A percentile compares a stretch with the other conserved stretches of the same genome.
Conservation (phyloP, 345 rosid genomes). For the Fremontodendron californicum region DNA sequence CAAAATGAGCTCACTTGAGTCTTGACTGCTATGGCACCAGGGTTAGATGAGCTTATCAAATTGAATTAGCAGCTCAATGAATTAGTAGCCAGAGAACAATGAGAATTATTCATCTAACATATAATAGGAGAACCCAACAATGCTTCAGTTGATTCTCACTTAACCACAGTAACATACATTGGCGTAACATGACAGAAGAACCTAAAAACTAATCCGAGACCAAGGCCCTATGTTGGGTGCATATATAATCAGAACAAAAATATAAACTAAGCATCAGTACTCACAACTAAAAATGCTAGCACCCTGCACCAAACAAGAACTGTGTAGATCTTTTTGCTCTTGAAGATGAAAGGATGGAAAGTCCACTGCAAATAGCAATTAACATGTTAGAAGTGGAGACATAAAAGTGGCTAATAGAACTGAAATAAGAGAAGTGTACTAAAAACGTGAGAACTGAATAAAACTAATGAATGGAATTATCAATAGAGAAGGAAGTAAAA, state of each 20-base stretch:
- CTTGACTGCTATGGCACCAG: neutral
- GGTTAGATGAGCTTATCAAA: neutral
- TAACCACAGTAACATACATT: neutral
- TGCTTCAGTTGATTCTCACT: neutral
- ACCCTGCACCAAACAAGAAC: constrained; percentile 98
- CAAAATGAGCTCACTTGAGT: neutral
- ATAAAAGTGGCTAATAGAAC: constrained; percentile 9
- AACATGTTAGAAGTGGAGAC: neutral
- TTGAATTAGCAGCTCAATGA: neutral
- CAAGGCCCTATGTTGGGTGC: neutral
- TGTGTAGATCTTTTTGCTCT: constrained; percentile 95
- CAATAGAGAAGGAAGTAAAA: neutral
- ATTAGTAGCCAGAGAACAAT: neutral
- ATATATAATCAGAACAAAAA: neutral
- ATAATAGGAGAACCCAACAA: neutral
- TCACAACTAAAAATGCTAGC: constrained; percentile 92
- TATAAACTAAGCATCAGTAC: constrained; percentile 23
- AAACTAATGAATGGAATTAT: neutral
- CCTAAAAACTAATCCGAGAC: neutral
- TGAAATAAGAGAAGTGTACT: neutral
- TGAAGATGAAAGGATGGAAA: constrained; percentile 91
- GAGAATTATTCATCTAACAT: neutral
- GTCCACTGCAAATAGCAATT: constrained; percentile 72
- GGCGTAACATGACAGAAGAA: neutral
- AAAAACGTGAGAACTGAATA: neutral